A percentile compares a stretch with the other conserved stretches of the same genome.
These are phyloP conservation scores for Mortierella alpina DNA, from an alignment of 192 early-diverging fungal genomes.

Conservation along the genomic window DNA sequence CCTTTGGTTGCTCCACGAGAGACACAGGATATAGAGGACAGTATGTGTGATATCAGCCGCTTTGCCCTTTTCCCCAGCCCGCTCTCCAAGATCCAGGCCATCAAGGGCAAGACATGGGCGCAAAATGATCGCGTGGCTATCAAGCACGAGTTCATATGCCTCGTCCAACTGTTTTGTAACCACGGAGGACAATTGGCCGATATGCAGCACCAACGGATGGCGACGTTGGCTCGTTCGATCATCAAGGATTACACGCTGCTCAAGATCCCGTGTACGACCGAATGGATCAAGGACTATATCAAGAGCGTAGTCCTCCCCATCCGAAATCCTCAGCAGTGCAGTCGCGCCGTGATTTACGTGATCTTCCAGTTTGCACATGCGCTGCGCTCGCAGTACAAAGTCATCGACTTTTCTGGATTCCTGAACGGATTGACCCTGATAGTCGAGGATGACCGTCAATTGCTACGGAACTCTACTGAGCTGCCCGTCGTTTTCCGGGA, in stretches of 20 bases:
- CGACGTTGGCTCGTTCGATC: slow-evolving; percentile 53
- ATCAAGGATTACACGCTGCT: slow-evolving; percentile 59
- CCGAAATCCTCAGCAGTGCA: slow-evolving; percentile 28
- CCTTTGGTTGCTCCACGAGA: slow-evolving; percentile 27
- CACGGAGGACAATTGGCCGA: slow-evolving; percentile 59
- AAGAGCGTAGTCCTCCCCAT: slow-evolving; percentile 38
- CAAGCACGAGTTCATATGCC: slow-evolving; percentile 64
- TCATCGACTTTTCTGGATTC: slow-evolving; percentile 59
- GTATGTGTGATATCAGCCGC: slow-evolving; percentile 14
- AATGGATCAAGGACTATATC: slow-evolving; percentile 64
- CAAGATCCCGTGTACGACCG: slow-evolving; percentile 53
- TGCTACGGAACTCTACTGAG: slow-evolving; percentile 30
- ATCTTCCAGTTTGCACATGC: slow-evolving; percentile 21
- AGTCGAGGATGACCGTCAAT: slow-evolving; percentile 43
- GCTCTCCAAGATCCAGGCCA: slow-evolving; percentile 27
- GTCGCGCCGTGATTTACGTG: slow-evolving; percentile 32
- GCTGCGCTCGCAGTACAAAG: slow-evolving; percentile 54
- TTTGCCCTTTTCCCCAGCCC: slow-evolving; percentile 12
- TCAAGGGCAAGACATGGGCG: slow-evolving; percentile 66
- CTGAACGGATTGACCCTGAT: slow-evolving; percentile 57
- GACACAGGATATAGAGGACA: slow-evolving; percentile 1
- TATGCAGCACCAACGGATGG: slow-evolving; percentile 60
- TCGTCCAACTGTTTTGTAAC: slow-evolving; percentile 58
- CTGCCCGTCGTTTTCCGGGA: slow-evolving; percentile 56
- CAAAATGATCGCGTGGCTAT: slow-evolving; percentile 68